These are phyloP conservation scores for Trichoderma afroharzianum DNA, from an alignment of 2,329 filamentous ascomycete species.

Conservation along the genomic window DNA sequence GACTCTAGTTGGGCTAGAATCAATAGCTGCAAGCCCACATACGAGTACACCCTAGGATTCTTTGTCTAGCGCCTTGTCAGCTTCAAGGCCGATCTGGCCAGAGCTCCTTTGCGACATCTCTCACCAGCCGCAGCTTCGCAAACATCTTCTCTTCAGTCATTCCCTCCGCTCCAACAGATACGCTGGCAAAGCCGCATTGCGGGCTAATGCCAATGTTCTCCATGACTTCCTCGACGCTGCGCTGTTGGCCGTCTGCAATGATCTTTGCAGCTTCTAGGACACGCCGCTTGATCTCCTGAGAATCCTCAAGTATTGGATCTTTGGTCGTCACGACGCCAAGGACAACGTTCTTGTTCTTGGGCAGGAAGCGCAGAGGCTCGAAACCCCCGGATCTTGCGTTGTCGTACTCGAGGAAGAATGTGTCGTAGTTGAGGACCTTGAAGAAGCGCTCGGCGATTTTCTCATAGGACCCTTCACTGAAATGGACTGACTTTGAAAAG, in stretches of 20 bases:
- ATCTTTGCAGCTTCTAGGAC: conserved; percentile 59
- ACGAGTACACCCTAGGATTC: not conserved
- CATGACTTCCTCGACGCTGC: conserved; percentile 60
- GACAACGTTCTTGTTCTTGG: conserved; percentile 58
- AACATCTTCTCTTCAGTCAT: conserved; percentile 66
- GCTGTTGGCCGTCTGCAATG: conserved; percentile 61
- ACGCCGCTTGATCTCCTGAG: conserved; percentile 50
- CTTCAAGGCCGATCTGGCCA: conserved; percentile 42
- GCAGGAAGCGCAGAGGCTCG: conserved; percentile 58
- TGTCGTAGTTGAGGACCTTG: conserved; percentile 55
- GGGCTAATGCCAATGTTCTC: conserved; percentile 64
- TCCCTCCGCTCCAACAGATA: conserved; percentile 61
- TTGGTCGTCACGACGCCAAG: conserved; percentile 60
- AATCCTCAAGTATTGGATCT: conserved; percentile 54
- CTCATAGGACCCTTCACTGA: conserved; percentile 62
- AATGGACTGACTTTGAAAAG: conserved; percentile 60
- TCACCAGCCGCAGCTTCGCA: conserved; percentile 65
- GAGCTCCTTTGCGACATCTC: conserved; percentile 61
- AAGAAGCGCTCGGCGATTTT: conserved; percentile 60
- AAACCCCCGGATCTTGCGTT: conserved; percentile 58
- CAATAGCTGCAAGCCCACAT: not conserved
- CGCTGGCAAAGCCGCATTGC: conserved; percentile 68
- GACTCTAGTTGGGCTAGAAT: not conserved
- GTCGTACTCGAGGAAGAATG: conserved; percentile 61
- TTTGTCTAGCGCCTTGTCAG: not conserved